These are phyloP conservation scores for Neolentinus lepideus DNA, from an alignment of 1,284 basidiomycete genomes.

Conservation along the genomic window DNA sequence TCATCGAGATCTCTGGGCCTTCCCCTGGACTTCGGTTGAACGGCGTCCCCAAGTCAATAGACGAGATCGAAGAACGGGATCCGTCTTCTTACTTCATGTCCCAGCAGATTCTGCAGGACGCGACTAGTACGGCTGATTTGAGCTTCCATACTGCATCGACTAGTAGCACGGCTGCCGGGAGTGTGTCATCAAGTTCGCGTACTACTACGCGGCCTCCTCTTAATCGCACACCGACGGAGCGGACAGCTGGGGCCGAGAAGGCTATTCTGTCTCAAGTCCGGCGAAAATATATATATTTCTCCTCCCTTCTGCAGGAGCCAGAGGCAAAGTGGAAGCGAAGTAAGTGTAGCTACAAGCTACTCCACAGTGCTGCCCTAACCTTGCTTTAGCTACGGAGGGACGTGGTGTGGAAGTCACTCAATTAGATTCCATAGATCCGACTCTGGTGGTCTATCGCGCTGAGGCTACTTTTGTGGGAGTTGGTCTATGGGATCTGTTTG, in stretches of 20 bases:
- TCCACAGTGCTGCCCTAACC: slow-evolving; percentile 5
- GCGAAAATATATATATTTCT: slow-evolving; percentile 97
- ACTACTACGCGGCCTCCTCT: slow-evolving; percentile 28
- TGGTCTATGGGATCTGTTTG: slow-evolving; percentile 94
- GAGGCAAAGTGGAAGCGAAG: slow-evolving; percentile 95
- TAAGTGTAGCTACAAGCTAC: slow-evolving; percentile 28
- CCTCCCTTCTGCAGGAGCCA: slow-evolving; percentile 93
- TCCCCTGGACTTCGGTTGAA: slow-evolving; percentile 76
- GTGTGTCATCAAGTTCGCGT: slow-evolving; percentile 19
- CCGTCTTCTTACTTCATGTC: slow-evolving; percentile 47
- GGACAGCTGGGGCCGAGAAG: slow-evolving; percentile 64
- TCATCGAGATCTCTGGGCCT: slow-evolving; percentile 78
- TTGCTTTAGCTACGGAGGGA: slow-evolving; percentile 65
- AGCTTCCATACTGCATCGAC: slow-evolving; percentile 41
- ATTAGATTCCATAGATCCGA: slow-evolving; percentile 96
- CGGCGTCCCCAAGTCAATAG: slow-evolving; percentile 68
- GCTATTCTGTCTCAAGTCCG: slow-evolving; percentile 79
- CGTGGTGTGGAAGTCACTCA: slow-evolving; percentile 92
- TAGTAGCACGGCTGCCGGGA: slow-evolving; percentile 18
- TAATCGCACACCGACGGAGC: slow-evolving; percentile 32
- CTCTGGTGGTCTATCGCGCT: slow-evolving; percentile 91
- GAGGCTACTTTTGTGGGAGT: slow-evolving; percentile 98
- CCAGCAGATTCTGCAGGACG: slow-evolving; percentile 58
- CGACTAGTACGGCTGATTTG: slow-evolving; percentile 59
- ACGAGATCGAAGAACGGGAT: slow-evolving; percentile 58